Conservation (phyloP, 768 basidiomycete genomes). For the Hypholoma sublateritium region DNA sequence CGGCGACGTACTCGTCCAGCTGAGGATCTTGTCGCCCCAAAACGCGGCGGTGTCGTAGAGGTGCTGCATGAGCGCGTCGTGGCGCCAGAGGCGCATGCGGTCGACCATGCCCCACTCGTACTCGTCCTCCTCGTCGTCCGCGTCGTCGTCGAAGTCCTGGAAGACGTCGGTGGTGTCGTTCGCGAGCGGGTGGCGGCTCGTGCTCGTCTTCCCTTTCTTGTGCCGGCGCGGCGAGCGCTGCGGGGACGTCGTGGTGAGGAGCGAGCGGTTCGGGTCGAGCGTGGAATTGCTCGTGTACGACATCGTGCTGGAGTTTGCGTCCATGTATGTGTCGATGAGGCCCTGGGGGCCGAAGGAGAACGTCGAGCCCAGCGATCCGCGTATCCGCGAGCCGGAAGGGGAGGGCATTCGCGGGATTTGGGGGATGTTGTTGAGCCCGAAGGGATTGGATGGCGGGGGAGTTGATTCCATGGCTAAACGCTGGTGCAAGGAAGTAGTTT, state of each 20-base stretch:
- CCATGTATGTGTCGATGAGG: slow-evolving; percentile 69
- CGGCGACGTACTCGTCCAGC: slow-evolving; percentile 82
- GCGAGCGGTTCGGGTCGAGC: slow-evolving; percentile 80
- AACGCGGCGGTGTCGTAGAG: slow-evolving; percentile 95
- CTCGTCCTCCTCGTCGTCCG: slow-evolving; percentile 54
- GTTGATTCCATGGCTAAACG: slow-evolving; percentile 39
- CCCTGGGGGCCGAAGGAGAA: slow-evolving; percentile 84
- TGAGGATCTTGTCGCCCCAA: slow-evolving; percentile 97
- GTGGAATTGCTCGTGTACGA: slow-evolving; percentile 47
- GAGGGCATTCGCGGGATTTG: slow-evolving; percentile 53
- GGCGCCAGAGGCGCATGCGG: slow-evolving; percentile 94
- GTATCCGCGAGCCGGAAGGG: slow-evolving; percentile 52
- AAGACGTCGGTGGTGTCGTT: slow-evolving; percentile 79
- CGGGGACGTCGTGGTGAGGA: slow-evolving; percentile 67
- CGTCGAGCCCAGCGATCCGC: slow-evolving; percentile 73
- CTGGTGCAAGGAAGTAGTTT: not conserved
- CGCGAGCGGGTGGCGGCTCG: slow-evolving; percentile 67
- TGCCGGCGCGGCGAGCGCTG: slow-evolving; percentile 59
- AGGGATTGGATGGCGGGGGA: slow-evolving; percentile 47
- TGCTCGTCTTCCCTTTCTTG: slow-evolving; percentile 53
- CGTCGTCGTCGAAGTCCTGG: slow-evolving; percentile 62
- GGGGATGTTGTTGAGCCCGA: slow-evolving; percentile 40
- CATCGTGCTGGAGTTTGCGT: slow-evolving; percentile 59
- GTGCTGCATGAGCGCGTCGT: slow-evolving; percentile 98
- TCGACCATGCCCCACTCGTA: slow-evolving; percentile 88